Conservation (phyloP, 1,139 yeast genomes). For the Sugiyamaella grinbergsii region DNA sequence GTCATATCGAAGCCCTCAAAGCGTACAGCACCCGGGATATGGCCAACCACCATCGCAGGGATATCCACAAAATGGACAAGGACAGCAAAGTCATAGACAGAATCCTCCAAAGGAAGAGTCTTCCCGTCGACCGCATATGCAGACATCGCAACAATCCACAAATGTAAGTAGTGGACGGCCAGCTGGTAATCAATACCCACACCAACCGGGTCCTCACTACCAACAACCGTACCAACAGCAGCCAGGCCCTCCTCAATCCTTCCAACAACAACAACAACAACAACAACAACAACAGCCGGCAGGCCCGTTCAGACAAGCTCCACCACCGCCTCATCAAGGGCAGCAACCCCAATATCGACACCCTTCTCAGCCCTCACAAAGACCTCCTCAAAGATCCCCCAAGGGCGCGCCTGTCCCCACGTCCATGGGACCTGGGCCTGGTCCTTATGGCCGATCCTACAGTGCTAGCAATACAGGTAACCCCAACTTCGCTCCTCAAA, state of each 20-base stretch:
- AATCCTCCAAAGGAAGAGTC: too few relatives aligned
- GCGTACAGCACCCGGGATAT: neutral
- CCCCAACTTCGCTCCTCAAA: neutral
- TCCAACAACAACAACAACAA: constrained; percentile 1
- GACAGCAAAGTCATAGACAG: neutral
- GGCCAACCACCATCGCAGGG: neutral
- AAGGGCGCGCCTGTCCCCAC: constrained; percentile 11
- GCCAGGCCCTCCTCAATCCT: constrained; percentile 8
- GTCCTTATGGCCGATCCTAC: constrained; percentile 18
- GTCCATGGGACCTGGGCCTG: constrained; percentile 14
- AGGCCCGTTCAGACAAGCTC: too few relatives aligned
- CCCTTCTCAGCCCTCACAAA: constrained; percentile 11
- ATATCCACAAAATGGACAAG: neutral
- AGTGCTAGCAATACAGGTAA: constrained; percentile 3
- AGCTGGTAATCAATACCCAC: too few relatives aligned
- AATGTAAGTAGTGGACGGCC: too few relatives aligned
- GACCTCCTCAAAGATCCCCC: constrained; percentile 16
- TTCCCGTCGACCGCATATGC: constrained; percentile 3
- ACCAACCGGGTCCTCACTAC: constrained; percentile 13
- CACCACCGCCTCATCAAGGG: neutral
- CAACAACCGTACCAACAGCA: constrained; percentile 16
- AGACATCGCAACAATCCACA: too few relatives aligned
- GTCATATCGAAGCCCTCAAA: neutral
- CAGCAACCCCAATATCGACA: constrained; percentile 18
- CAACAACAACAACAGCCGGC: constrained; percentile 11